Conservation (phyloP, 2,329 filamentous ascomycete species). For the Graphilbum fragrans region DNA sequence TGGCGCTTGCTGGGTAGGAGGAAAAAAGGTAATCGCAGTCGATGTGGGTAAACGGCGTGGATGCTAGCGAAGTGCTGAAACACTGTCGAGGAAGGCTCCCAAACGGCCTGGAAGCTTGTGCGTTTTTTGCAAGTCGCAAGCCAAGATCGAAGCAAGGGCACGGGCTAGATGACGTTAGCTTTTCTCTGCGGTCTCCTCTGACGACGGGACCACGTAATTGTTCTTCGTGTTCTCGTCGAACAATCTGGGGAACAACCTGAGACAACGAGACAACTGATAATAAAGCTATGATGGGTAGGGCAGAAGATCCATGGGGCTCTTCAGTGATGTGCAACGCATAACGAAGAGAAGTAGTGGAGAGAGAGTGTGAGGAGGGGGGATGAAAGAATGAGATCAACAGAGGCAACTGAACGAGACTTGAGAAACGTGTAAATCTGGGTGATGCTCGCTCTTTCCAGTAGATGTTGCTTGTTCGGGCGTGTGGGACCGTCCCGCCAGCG, state of each 20-base stretch:
- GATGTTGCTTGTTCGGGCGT: not conserved
- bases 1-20: too few species aligned
- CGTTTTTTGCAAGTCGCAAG: too few species aligned
- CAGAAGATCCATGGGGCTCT: not conserved
- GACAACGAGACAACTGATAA: not conserved
- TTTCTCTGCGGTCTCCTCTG: not conserved
- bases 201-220: not conserved
- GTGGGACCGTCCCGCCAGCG: constrained; percentile 7
- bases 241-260: constrained; percentile 3
- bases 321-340: constrained; percentile 6
- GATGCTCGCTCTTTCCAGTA: too few species aligned
- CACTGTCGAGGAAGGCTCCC: not conserved
- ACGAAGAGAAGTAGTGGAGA: too few species aligned
- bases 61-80: too few species aligned
- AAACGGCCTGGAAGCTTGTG: too few species aligned
- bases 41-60: too few species aligned
- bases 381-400: too few species aligned
- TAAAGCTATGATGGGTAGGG: not conserved
- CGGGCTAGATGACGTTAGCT: constrained; percentile 8
- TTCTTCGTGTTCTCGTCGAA: not conserved
- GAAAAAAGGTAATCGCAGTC: too few species aligned
- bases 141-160: not conserved
- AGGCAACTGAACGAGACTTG: too few species aligned
- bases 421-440: too few species aligned
- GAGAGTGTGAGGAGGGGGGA: too few species aligned